Evolutionary conservation across 768 basidiomycete species (phyloP), one percentile per base, ranked within the genome.

Genomic region (Naganishia randhawae): DNA sequence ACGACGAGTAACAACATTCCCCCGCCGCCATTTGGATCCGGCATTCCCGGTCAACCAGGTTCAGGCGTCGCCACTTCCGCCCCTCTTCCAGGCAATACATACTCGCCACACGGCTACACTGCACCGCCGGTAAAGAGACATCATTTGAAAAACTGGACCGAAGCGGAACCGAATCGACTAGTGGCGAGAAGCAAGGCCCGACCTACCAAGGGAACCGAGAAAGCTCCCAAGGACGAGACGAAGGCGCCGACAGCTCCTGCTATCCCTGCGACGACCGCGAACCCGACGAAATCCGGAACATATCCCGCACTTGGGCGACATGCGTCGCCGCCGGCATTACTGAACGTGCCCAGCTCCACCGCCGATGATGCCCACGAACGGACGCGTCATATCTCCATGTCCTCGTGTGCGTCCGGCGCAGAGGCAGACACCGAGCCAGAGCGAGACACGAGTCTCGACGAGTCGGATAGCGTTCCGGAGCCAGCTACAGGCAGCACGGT

Each of bases 91-190:
- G n/a, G n/a, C n/a, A n/a, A n/a, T n/a, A n/a, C n/a, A n/a, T n/a
- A n/a, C n/a, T n/a, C n/a, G n/a, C n/a, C n/a, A 48, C 6, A 3
- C 45, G 45, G n/a, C 6, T 13, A 6, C 55, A 22, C 55, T 5
- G 55, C 55, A 22, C 19, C 17, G 8, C 57, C 54, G 9, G 57
- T 61, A 25, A 61, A 61, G 57, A 35, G 57, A 22, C 35, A 61
- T 61, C 57, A 61, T 41, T 29, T 61, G 35, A 61, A 61, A 25
- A 61, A 61, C 17, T 61, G 57, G 57, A 61, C 57, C 10, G 57
- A 61, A 14, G 57, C 57, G 14, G 57, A 61, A 27, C 57, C 57
- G 37, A 61, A 61, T 61, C 57, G 57, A 9, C 32, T 61, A 22
- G 57, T 61, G 37, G 57, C 57, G 57, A 39, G 57, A 14, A 39